These are phyloP conservation scores for Penicillium daleae DNA, from an alignment of 495 filamentous ascomycete species.

Conservation along the genomic window DNA sequence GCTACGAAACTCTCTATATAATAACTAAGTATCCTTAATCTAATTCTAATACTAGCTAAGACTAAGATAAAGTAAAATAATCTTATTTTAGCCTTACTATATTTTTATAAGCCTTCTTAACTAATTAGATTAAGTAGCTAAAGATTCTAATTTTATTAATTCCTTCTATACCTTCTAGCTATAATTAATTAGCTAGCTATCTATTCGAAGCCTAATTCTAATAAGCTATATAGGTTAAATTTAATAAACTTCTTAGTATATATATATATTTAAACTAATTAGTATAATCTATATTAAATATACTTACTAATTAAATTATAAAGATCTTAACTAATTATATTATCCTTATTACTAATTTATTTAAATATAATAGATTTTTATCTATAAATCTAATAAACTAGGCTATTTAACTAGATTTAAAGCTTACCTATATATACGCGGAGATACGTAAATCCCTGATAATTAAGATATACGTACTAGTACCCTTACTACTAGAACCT, in stretches of 20 bases:
- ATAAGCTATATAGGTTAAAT: background rate
- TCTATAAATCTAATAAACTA: background rate
- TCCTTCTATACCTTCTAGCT: background rate
- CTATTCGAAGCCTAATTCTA: background rate
- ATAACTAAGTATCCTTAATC: too few species aligned
- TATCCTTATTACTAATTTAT: background rate
- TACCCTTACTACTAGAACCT: background rate
- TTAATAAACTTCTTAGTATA: background rate
- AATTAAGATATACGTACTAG: background rate
- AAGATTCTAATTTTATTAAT: background rate
- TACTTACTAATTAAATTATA: too few species aligned
- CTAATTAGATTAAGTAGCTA: background rate
- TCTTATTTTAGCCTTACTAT: background rate
- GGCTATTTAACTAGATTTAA: background rate
- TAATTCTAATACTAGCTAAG: too few species aligned
- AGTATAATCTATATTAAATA: background rate
- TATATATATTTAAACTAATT: background rate
- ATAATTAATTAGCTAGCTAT: background rate
- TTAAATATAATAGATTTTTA: background rate
- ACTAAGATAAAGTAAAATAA: background rate
- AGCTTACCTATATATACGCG: background rate
- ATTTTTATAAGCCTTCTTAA: background rate
- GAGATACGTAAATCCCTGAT: background rate
- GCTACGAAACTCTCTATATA: too few species aligned
- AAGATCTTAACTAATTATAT: background rate